Base-by-base conservation (phyloP, 2,329 filamentous ascomycete genomes). In the Arthrobotrys entomopaga region DNA sequence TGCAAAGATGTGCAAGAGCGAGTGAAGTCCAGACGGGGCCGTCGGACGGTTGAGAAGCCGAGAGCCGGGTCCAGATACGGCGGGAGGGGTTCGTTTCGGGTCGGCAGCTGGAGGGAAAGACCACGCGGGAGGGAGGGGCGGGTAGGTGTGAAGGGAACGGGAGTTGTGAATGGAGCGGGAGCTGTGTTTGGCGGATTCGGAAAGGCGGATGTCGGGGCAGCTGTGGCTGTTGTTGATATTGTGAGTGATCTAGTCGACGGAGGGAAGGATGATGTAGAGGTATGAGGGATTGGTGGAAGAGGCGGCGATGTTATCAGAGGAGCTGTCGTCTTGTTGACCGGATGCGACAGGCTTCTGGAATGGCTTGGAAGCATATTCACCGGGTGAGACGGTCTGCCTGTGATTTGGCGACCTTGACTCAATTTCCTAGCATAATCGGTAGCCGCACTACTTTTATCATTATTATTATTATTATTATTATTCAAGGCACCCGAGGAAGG, bases 341-440 rank as follows among this genome's bases (percentile, higher is more conserved):
- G 69, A 50, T 73, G 56, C 29, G 69, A 73, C 49, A 66, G 61
- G 50, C 69, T 73, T 66, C 69, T 73, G 22, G 69, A 66, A 63
- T 73, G 69, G 42, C 38, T 57, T 11, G 61, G 61, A 43, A 66
- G 60, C 69, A 73, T 73, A 19, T 34, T 65, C 54, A 65, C 54
- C 11, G 66, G 56, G 19, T 59, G 59, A 60, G 59, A 52, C n/a
- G 42, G 19, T 60, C 59, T 65, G 15, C 13, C 48, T 10, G 61
- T 2, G 53, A 66, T 38, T 29, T 50, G 64, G 11, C 54, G 53
- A n/a, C 48, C 43, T 10, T 65, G 43, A 48, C 49, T 73, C 50
- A 58, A n/a, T 19, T 50, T 73, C 50, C 56, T 54, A 13, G 57
- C 43, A 60, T 43, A 19, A 13, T n/a, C 54, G 61, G 49, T 10